A percentile compares a stretch with the other conserved stretches of the same genome.
Evolutionary conservation across 345 rosid species (phyloP).

Genomic region (Gossypium thurberi): DNA sequence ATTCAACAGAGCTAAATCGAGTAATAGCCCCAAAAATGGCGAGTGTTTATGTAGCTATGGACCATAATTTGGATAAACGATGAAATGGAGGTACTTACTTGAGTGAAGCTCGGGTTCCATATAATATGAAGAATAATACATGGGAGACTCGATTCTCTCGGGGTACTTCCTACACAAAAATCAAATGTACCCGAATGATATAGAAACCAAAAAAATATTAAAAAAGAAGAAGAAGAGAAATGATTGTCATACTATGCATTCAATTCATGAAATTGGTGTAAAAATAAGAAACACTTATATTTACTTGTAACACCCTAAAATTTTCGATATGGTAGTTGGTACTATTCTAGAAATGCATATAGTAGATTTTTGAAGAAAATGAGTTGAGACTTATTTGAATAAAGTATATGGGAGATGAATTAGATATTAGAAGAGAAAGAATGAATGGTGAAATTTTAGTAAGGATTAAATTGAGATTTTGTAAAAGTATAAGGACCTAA

Average conservation of each 20-base stretch:
- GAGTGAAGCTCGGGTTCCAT: slow-evolving; percentile 44
- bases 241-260: background rate
- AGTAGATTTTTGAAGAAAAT: too few relatives aligned
- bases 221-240: background rate
- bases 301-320: background rate
- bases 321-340: too few relatives aligned
- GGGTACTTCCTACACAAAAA: slow-evolving; percentile 36
- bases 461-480: too few relatives aligned
- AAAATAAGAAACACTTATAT: background rate
- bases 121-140: slow-evolving; percentile 29
- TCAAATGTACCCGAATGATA: background rate
- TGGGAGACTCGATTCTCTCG: slow-evolving; percentile 33
- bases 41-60: background rate
- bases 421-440: too few relatives aligned
- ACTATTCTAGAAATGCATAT: too few relatives aligned
- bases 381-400: too few relatives aligned
- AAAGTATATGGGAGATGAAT: too few relatives aligned
- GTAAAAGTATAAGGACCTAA: too few relatives aligned
- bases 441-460: too few relatives aligned
- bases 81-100: slow-evolving; percentile 24
- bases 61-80: background rate
- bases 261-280: background rate
- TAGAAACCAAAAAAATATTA: background rate
- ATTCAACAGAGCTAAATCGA: background rate
- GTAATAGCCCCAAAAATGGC: background rate